Percentiles rank a stretch among this genome's conserved stretches.
Conservation (phyloP, 768 basidiomycete genomes). For the Lyophyllum semitale region DNA sequence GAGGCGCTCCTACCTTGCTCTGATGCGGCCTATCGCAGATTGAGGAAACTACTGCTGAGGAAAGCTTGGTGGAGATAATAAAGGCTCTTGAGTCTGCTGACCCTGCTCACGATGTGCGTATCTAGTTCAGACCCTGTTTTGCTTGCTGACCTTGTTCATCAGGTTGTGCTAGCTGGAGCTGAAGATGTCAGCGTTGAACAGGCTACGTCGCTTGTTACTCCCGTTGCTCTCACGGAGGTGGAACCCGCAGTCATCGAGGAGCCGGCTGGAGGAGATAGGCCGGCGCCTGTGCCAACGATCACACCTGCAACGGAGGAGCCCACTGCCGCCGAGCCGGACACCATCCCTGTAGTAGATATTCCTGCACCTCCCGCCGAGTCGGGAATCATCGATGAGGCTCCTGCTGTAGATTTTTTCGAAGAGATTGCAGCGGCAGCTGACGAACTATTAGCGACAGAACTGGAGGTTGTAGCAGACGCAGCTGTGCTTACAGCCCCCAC, state of each 20-base stretch:
- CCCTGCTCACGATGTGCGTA: constrained; percentile 2
- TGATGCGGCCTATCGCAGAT: constrained; percentile 2
- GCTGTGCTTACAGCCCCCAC: too few species aligned
- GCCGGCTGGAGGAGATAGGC: neutral
- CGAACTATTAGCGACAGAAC: neutral
- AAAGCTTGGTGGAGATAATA: neutral
- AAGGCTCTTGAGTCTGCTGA: constrained; percentile 1
- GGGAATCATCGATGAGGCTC: neutral
- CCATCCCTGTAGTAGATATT: neutral
- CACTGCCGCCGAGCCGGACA: neutral
- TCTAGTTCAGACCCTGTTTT: neutral
- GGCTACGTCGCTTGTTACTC: neutral
- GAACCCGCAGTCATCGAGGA: neutral
- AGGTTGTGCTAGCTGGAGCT: neutral
- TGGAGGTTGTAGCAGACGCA: neutral
- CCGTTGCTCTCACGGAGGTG: neutral
- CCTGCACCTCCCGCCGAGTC: neutral
- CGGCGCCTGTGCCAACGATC: neutral
- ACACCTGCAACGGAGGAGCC: neutral
- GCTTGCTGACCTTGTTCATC: neutral
- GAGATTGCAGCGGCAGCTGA: neutral
- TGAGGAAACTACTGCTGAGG: neutral
- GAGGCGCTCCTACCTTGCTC: neutral
- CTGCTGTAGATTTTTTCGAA: neutral
- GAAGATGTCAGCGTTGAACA: neutral